These are phyloP conservation scores for Sanghuangporus sanghuang DNA, from an alignment of 1,284 basidiomycete genomes.

Conservation along the genomic window DNA sequence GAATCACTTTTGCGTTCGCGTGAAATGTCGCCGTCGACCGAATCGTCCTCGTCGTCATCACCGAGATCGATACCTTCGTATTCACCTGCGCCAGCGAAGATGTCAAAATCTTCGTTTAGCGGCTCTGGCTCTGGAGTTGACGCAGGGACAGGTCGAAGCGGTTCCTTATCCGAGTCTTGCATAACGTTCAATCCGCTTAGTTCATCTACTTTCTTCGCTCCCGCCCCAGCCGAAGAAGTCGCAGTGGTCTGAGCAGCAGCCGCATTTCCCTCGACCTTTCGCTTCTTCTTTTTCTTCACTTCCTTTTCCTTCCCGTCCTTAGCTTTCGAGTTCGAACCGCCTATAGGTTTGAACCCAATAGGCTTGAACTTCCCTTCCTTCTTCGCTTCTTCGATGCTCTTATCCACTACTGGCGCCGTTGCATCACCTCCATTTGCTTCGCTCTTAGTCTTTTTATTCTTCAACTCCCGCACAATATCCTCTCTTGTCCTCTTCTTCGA, in stretches of 20 bases:
- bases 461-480: constrained; percentile 69
- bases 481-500: constrained; percentile 64
- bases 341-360: constrained; percentile 69
- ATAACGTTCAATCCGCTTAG: background rate
- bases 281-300: constrained; percentile 55
- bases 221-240: constrained; percentile 18
- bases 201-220: background rate
- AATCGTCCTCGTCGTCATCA: constrained; percentile 41
- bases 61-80: constrained; percentile 68
- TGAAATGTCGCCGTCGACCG: constrained; percentile 2
- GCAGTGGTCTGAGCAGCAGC: constrained; percentile 28
- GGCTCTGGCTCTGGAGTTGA: constrained; percentile 30
- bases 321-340: constrained; percentile 34
- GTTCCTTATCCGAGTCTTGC: background rate
- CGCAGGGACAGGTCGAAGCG: background rate
- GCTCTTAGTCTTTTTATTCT: constrained; percentile 46
- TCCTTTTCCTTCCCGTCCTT: constrained; percentile 34
- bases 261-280: constrained; percentile 28
- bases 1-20: constrained; percentile 13
- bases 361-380: constrained; percentile 72
- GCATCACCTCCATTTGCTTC: constrained; percentile 20
- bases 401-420: constrained; percentile 25
- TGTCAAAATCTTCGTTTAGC: constrained; percentile 31
- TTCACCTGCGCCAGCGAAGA: constrained; percentile 83
- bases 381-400: constrained; percentile 47